These are phyloP conservation scores for Musa beccarii DNA, from an alignment of 176 grass and related monocot species.

Conservation along the genomic window DNA sequence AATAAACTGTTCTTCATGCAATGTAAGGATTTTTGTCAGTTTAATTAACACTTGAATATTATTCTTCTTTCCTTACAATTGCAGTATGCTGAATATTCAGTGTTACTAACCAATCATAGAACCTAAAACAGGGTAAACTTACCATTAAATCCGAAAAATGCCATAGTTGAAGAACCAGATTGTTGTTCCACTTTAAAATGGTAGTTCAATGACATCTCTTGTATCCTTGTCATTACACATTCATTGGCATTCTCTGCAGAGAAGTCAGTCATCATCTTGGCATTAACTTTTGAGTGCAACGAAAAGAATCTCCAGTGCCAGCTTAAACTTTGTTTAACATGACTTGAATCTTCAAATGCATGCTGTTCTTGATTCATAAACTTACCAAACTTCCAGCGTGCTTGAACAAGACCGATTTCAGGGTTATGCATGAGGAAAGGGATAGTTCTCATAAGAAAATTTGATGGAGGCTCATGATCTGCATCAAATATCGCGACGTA, in stretches of 20 bases:
- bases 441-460: slow-evolving; percentile 77
- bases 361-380: not conserved
- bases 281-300: no score
- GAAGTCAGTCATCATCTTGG: slow-evolving; percentile 41
- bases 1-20: no score
- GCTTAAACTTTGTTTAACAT: not conserved
- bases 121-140: not conserved
- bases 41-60: not conserved
- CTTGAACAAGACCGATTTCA: slow-evolving; percentile 69
- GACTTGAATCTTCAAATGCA: not conserved
- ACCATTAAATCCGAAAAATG: slow-evolving; percentile 80
- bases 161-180: slow-evolving; percentile 52
- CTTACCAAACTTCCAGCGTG: slow-evolving; percentile 91
- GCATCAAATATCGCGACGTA: slow-evolving; percentile 92
- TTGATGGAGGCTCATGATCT: slow-evolving; percentile 77
- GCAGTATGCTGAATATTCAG: no score
- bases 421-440: slow-evolving; percentile 84
- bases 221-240: slow-evolving; percentile 66
- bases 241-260: slow-evolving; percentile 59
- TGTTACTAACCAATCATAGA: no score
- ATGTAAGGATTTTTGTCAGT: not conserved
- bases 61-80: not conserved
- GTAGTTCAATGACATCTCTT: slow-evolving; percentile 70
- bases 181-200: slow-evolving; percentile 78
- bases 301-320: no score